Evolutionary conservation across 768 basidiomycete species (phyloP).

Genomic region (Roridomyces roridus): DNA sequence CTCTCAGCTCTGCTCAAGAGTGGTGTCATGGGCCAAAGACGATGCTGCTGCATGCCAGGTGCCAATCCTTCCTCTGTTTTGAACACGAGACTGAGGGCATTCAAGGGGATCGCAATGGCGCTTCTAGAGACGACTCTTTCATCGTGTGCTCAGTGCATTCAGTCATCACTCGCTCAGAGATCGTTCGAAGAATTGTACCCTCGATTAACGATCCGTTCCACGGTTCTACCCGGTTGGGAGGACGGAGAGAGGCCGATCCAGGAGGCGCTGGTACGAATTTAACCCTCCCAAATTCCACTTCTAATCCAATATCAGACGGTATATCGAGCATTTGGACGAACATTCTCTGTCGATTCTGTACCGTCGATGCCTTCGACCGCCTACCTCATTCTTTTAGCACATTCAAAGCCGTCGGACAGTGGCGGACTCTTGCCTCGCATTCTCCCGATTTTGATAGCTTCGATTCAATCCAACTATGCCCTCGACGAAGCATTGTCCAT

Average conservation of each 20-base stretch:
- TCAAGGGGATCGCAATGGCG: conserved; percentile 32
- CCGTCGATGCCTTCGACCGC: conserved; percentile 33
- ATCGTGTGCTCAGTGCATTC: conserved; percentile 43
- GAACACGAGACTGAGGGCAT: neutral
- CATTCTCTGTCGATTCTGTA: conserved; percentile 12
- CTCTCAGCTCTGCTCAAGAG: conserved; percentile 34
- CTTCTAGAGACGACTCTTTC: conserved; percentile 45
- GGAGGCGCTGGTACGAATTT: conserved; percentile 45
- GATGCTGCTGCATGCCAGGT: conserved; percentile 39
- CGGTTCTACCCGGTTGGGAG: conserved; percentile 41
- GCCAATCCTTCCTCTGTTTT: conserved; percentile 4
- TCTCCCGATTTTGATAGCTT: conserved; percentile 50
- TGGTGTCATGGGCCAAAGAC: conserved; percentile 37
- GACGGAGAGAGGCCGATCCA: conserved; percentile 44
- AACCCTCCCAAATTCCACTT: neutral
- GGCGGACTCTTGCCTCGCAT: conserved; percentile 36
- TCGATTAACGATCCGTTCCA: conserved; percentile 44
- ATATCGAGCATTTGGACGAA: conserved; percentile 40
- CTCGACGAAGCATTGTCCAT: conserved; percentile 69
- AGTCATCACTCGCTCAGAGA: conserved; percentile 51
- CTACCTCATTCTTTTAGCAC: conserved; percentile 46
- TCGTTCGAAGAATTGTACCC: conserved; percentile 53
- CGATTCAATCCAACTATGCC: conserved; percentile 57
- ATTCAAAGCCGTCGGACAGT: conserved; percentile 30
- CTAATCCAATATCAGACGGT: conserved; percentile 35